phyloP scores from a whole-genome alignment of 2,329 filamentous ascomycete species.

The Pyricularia sp. region DNA sequence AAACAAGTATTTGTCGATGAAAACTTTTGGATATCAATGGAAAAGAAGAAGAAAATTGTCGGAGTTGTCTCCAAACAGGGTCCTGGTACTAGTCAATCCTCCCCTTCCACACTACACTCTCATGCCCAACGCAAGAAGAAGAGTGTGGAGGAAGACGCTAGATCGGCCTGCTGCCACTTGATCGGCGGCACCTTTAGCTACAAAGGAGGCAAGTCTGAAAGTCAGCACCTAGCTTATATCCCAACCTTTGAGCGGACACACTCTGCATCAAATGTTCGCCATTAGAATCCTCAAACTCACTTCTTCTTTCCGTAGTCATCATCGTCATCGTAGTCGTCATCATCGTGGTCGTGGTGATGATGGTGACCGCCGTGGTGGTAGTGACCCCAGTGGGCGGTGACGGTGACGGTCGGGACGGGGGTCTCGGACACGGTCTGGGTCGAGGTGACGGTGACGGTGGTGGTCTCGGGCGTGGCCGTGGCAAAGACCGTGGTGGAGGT shows the following conservation, averaged over 20 bases:
- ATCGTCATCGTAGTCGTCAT: conserved; percentile 1
- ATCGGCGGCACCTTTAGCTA: neutral
- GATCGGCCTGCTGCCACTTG: neutral
- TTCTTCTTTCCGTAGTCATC: neutral
- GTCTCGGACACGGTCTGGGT: neutral
- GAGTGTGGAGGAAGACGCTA: neutral
- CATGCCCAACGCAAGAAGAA: neutral
- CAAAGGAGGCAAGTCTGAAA: neutral
- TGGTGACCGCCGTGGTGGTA: neutral
- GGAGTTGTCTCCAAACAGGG: neutral
- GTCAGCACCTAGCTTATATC: neutral
- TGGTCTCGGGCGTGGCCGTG: neutral
- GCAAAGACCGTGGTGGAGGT: neutral
- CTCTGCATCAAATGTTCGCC: neutral
- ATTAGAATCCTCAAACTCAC: neutral
- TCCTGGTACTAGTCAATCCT: neutral
- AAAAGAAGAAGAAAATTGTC: neutral
- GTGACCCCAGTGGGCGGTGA: conserved; percentile 2
- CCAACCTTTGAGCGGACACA: too few relatives aligned
- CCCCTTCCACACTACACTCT: neutral
- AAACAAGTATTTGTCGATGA: neutral
- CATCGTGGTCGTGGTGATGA: conserved; percentile 1
- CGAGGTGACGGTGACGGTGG: conserved; percentile 3
- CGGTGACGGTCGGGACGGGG: conserved; percentile 1
- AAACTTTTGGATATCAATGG: neutral